These are phyloP conservation scores for Seiridium cupressi DNA, from an alignment of 2,329 filamentous ascomycete genomes.

Conservation along the genomic window DNA sequence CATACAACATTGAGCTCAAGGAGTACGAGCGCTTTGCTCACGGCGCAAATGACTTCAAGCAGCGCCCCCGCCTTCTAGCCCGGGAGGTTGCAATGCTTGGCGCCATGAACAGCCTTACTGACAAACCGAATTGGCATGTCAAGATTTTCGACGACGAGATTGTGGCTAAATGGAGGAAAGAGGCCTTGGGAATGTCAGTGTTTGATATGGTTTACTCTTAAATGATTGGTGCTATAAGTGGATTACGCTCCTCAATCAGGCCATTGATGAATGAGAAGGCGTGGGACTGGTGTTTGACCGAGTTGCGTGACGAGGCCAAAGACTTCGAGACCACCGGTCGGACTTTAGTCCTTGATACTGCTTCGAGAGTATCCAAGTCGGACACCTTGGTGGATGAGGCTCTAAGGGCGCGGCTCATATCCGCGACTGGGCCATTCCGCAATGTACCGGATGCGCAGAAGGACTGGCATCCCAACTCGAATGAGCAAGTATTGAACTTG, in stretches of 20 bases:
- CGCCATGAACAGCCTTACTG: constrained; percentile 22
- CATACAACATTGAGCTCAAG: neutral
- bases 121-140: constrained; percentile 23
- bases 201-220: too few species aligned
- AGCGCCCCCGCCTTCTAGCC: neutral
- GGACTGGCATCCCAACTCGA: constrained; percentile 62
- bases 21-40: neutral
- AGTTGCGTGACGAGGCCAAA: constrained; percentile 45
- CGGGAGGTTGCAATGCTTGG: neutral
- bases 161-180: constrained; percentile 17
- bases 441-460: constrained; percentile 44
- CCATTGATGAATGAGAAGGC: neutral
- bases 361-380: constrained; percentile 46
- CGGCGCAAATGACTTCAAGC: neutral
- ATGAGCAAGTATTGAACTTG: constrained; percentile 57
- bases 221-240: too few species aligned
- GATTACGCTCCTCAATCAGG: too few species aligned
- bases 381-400: constrained; percentile 39
- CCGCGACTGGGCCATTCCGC: constrained; percentile 46
- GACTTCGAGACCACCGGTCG: constrained; percentile 34
- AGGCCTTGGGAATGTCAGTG: constrained; percentile 8
- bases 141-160: constrained; percentile 21
- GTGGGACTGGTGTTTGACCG: constrained; percentile 28
- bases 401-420: constrained; percentile 38
- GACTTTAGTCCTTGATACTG: constrained; percentile 40